These are phyloP conservation scores for Desmodesmus armatus DNA, from an alignment of 139 green algal species.

Conservation along the genomic window DNA sequence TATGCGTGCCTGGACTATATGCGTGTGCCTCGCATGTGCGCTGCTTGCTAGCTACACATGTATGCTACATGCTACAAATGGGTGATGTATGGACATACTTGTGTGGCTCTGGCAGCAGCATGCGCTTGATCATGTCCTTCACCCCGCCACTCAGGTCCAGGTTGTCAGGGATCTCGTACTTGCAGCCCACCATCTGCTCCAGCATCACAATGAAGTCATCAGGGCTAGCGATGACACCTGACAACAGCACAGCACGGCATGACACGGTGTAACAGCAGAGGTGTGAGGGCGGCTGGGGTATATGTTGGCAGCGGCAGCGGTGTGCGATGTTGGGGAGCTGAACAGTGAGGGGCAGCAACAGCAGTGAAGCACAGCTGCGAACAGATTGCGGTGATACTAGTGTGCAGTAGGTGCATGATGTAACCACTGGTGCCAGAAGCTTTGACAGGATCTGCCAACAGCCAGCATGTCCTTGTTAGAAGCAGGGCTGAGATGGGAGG, in stretches of 20 bases:
- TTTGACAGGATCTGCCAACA: too few relatives aligned
- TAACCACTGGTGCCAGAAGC: too few relatives aligned
- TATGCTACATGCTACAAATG: slow-evolving; percentile 70
- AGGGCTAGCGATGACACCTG: slow-evolving; percentile 17
- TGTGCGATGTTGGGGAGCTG: neutral
- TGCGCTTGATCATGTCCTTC: slow-evolving; percentile 76
- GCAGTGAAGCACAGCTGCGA: neutral
- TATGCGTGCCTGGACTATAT: too few relatives aligned
- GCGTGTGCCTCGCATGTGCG: too few relatives aligned
- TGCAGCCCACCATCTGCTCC: slow-evolving; percentile 86
- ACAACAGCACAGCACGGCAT: neutral
- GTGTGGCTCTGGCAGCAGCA: slow-evolving; percentile 80
- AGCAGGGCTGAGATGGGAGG: too few relatives aligned
- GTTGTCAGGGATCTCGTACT: slow-evolving; percentile 81
- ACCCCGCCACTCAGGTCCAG: slow-evolving; percentile 75
- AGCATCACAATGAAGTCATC: slow-evolving; percentile 29
- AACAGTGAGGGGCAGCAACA: neutral
- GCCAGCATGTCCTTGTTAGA: too few relatives aligned
- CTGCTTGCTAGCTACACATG: too few relatives aligned
- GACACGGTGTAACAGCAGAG: neutral
- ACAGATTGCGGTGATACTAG: too few relatives aligned
- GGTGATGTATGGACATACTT: slow-evolving; percentile 89
- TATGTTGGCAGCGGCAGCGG: neutral
- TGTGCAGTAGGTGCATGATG: too few relatives aligned
- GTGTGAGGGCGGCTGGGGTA: neutral